Percentiles rank a stretch among this genome's conserved stretches.
Evolutionary conservation across 768 basidiomycete species (phyloP).

Genomic region (Brasilioporus rufonigricans): DNA sequence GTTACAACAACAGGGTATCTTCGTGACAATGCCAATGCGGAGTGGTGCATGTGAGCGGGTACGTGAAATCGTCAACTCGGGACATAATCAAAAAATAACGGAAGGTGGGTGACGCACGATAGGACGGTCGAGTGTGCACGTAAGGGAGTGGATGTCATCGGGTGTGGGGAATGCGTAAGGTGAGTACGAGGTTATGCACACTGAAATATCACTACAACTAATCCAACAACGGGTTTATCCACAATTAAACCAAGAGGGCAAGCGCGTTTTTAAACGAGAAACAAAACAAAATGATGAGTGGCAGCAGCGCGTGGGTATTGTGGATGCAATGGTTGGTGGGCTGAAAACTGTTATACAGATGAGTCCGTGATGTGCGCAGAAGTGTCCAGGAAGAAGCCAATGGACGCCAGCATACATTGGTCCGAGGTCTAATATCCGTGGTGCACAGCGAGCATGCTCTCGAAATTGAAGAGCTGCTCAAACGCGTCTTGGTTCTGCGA

Average conservation of each 20-base stretch:
- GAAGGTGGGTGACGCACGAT: slow-evolving; percentile 24
- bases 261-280: slow-evolving; percentile 15
- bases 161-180: slow-evolving; percentile 17
- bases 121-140: slow-evolving; percentile 5
- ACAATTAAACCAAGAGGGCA: slow-evolving; percentile 32
- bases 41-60: slow-evolving; percentile 12
- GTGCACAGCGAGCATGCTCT: slow-evolving; percentile 32
- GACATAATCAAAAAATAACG: slow-evolving; percentile 23
- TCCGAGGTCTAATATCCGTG: slow-evolving; percentile 31
- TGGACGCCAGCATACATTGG: slow-evolving; percentile 38
- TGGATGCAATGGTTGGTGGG: slow-evolving; percentile 23
- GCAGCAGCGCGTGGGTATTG: slow-evolving; percentile 32
- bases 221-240: slow-evolving; percentile 37
- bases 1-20: slow-evolving; percentile 37
- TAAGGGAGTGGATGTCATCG: slow-evolving; percentile 7
- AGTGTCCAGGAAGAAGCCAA: slow-evolving; percentile 30
- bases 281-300: slow-evolving; percentile 15
- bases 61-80: slow-evolving; percentile 33
- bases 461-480: slow-evolving; percentile 37
- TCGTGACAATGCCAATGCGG: slow-evolving; percentile 29
- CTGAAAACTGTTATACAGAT: slow-evolving; percentile 30
- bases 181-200: slow-evolving; percentile 31
- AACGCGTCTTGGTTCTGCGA: slow-evolving; percentile 35
- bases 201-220: slow-evolving; percentile 33
- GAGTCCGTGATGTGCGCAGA: slow-evolving; percentile 25